phyloP scores from a whole-genome alignment of 345 rosid species.

The Eutrema japonicum region DNA sequence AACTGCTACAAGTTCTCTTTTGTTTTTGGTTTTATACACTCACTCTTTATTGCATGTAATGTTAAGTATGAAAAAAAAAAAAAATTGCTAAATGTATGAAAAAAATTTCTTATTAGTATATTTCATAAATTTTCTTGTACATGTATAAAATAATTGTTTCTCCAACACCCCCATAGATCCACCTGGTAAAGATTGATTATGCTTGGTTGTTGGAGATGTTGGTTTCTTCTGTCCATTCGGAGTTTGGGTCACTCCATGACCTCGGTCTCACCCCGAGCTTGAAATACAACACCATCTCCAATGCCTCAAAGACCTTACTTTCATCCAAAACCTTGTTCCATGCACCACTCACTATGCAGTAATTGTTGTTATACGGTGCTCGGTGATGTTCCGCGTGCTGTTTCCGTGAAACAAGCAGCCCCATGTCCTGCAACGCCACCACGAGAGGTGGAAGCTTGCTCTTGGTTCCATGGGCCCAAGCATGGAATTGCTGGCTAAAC shows the following conservation, averaged over 20 bases:
- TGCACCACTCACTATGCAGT: conserved; percentile 86
- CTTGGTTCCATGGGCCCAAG: conserved; percentile 95
- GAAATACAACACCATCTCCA: conserved; percentile 75
- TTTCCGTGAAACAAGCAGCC: conserved; percentile 67
- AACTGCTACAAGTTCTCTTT: conserved; percentile 17
- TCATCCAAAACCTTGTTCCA: conserved; percentile 78
- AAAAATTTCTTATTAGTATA: conserved; percentile 14
- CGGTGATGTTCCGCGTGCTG: conserved; percentile 81
- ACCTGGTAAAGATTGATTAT: conserved; percentile 17
- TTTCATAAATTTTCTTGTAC: conserved; percentile 13
- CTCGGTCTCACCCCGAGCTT: conserved; percentile 66
- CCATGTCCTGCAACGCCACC: conserved; percentile 69
- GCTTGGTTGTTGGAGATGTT: conserved; percentile 44
- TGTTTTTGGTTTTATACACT: conserved; percentile 5
- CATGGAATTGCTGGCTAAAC: conserved; percentile 94
- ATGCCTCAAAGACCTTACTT: conserved; percentile 62
- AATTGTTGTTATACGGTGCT: conserved; percentile 78
- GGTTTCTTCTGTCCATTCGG: conserved; percentile 65
- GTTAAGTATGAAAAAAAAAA: background rate
- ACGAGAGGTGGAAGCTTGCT: conserved; percentile 74
- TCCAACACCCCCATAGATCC: background rate
- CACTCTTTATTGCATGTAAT: conserved; percentile 21
- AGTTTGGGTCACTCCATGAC: conserved; percentile 80
- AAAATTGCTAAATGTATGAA: too few relatives aligned
- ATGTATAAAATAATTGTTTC: conserved; percentile 32